Base-by-base conservation (phyloP, 2,329 filamentous ascomycete species). In the Claviceps paspali region DNA sequence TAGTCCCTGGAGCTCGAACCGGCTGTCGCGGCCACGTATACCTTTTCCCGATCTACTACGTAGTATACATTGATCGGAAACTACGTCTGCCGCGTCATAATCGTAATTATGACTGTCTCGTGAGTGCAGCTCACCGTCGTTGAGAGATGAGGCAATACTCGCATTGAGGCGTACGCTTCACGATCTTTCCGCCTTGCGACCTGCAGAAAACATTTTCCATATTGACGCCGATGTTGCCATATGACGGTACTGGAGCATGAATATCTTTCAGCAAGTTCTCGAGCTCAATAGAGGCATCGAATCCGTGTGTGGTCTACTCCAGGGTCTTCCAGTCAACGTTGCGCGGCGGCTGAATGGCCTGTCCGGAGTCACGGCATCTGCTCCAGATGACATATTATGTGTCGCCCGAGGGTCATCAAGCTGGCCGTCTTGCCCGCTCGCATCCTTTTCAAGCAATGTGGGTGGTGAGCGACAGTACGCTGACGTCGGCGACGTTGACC, bases 201-300 rank as follows among this genome's bases (percentile, higher is more conserved):
- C 58, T 61, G 3, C 48, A 45, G 42, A 74, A 73, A 48, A 67
- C 71, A 5, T 60, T 57, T 49, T 74, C 68, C 67, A 74, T 71
- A 41, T 67, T 72, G 0, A 54, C 47, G 0, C 63, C 67, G 21
- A 74, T 71, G 52, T 65, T 71, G 12, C 69, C 62, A 38, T 71
- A 73, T 1, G 57, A 56, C 0, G 70, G 70, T 27, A 74, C 70
- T 0, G 67, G 67, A 12, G 41, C 50, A 39, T 75, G 70, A 9
- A 73, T 66, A 17, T 68, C 65, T 30, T 50, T 51, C 15, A 74
- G 49, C 8, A 60, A 45, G 43, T 61, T 59, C 2, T 66, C 68
- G 21, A 74, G 50, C 49, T 73, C 73, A 2, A 49, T 33, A 0
- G 62, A 56, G 0, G 69, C 66, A 33, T 71, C 62, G 33, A 73